Conservation (phyloP, 805 yeast genomes). For the Monosporozyma yasuniensis region DNA sequence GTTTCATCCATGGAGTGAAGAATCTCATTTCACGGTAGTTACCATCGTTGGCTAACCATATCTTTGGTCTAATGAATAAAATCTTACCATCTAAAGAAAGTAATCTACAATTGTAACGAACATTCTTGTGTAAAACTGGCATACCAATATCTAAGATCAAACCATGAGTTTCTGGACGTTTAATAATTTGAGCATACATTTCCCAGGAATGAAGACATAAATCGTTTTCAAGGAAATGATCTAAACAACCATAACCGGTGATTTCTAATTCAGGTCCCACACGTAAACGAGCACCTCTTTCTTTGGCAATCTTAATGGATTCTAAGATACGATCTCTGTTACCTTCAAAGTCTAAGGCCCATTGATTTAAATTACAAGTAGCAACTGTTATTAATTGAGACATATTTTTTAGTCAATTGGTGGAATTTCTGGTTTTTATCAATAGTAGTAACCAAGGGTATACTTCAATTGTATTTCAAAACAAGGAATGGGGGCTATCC, state of each 20-base stretch:
- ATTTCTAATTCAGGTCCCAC: constrained; percentile 97
- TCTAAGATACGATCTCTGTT: constrained; percentile 84
- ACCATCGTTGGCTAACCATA: constrained; percentile 94
- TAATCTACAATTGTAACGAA: constrained; percentile 86
- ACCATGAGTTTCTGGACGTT: constrained; percentile 58
- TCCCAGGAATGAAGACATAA: constrained; percentile 90
- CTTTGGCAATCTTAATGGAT: constrained; percentile 71
- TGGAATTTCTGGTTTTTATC: not conserved
- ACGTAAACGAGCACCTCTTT: constrained; percentile 65
- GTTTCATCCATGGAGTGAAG: constrained; percentile 88
- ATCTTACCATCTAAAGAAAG: constrained; percentile 72
- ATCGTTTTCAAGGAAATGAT: constrained; percentile 89
- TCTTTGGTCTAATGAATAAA: constrained; percentile 80
- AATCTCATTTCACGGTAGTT: constrained; percentile 96
- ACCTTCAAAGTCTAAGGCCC: constrained; percentile 98
- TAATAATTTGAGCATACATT: constrained; percentile 70
- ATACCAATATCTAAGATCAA: constrained; percentile 86
- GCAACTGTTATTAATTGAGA: constrained; percentile 83
- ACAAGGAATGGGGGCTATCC: not conserved
- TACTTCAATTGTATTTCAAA: not conserved
- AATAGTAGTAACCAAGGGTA: not conserved
- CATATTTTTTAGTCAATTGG: constrained; percentile 37
- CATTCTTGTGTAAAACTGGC: constrained; percentile 83
- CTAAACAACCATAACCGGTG: constrained; percentile 90
- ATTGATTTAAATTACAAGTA: constrained; percentile 92